phyloP scores from a whole-genome alignment of 2,329 filamentous ascomycete species.

The Raffaelea ambrosiae region DNA sequence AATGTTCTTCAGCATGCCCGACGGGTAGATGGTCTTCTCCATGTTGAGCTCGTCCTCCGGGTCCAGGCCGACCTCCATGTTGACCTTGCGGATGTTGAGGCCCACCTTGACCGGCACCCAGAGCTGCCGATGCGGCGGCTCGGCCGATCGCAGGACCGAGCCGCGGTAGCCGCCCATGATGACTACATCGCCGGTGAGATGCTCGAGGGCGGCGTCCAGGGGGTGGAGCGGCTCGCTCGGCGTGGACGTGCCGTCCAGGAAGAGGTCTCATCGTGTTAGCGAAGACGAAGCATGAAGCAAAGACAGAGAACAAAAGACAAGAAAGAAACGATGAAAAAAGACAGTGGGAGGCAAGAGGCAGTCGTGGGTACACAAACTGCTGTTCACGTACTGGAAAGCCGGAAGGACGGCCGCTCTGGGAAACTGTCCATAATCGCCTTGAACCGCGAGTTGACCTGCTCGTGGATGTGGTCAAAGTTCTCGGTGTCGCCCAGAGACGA shows the following conservation, averaged over 20 bases:
- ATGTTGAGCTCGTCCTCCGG: slow-evolving; percentile 76
- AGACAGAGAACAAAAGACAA: neutral
- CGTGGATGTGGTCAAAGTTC: slow-evolving; percentile 69
- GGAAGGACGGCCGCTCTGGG: slow-evolving; percentile 70
- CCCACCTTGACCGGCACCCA: slow-evolving; percentile 95
- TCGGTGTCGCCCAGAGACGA: slow-evolving; percentile 81
- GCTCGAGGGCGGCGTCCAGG: slow-evolving; percentile 47
- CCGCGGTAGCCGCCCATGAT: slow-evolving; percentile 86
- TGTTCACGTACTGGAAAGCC: slow-evolving; percentile 43
- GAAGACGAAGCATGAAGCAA: neutral
- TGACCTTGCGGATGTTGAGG: slow-evolving; percentile 81
- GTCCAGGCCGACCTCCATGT: slow-evolving; percentile 77
- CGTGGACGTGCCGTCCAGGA: slow-evolving; percentile 17
- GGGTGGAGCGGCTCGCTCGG: slow-evolving; percentile 7
- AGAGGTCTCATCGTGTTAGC: too few relatives aligned
- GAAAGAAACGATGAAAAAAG: neutral
- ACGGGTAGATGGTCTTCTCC: slow-evolving; percentile 74
- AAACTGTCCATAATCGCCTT: slow-evolving; percentile 87
- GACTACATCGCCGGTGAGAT: slow-evolving; percentile 75
- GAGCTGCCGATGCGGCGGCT: slow-evolving; percentile 73
- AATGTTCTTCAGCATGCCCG: slow-evolving; percentile 84
- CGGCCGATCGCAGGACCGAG: slow-evolving; percentile 77
- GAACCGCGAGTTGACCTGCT: slow-evolving; percentile 79
- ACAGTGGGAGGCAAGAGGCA: too few relatives aligned
- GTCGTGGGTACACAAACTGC: too few relatives aligned